Conservation (phyloP, 768 basidiomycete species). For the Hygrocybe punicea region DNA sequence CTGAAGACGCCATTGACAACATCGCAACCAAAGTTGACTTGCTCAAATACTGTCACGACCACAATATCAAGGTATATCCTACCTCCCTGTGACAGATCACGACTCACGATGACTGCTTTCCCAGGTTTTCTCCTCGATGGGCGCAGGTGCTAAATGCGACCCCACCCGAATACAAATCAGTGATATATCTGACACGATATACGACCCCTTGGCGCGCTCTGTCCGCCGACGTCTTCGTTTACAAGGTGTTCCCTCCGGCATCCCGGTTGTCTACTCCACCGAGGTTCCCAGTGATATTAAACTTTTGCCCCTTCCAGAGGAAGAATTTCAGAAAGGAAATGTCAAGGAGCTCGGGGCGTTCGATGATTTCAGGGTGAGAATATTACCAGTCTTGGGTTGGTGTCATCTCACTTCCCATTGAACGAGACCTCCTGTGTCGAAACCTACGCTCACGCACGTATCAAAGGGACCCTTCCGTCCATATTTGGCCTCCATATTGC, state of each 20-base stretch:
- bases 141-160: constrained; percentile 90
- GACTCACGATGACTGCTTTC: constrained; percentile 13
- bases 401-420: constrained; percentile 2
- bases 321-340: constrained; percentile 85
- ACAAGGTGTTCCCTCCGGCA: constrained; percentile 58
- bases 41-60: constrained; percentile 79
- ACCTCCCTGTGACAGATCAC: background rate
- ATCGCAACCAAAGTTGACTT: constrained; percentile 95
- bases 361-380: constrained; percentile 90
- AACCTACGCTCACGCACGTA: background rate
- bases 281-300: constrained; percentile 88
- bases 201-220: constrained; percentile 91
- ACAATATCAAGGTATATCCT: constrained; percentile 66
- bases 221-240: constrained; percentile 75
- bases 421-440: background rate
- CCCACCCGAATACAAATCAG: constrained; percentile 94
- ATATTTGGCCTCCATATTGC: constrained; percentile 90
- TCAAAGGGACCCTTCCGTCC: constrained; percentile 71
- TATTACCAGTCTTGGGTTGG: constrained; percentile 84
- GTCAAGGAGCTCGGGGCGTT: constrained; percentile 88
- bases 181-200: constrained; percentile 88
- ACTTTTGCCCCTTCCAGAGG: constrained; percentile 84
- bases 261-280: constrained; percentile 92
- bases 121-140: constrained; percentile 96
- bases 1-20: constrained; percentile 90